Evolutionary conservation across 805 yeast genomes (phyloP).

Genomic region (Tetrapisispora pingtungensis): DNA sequence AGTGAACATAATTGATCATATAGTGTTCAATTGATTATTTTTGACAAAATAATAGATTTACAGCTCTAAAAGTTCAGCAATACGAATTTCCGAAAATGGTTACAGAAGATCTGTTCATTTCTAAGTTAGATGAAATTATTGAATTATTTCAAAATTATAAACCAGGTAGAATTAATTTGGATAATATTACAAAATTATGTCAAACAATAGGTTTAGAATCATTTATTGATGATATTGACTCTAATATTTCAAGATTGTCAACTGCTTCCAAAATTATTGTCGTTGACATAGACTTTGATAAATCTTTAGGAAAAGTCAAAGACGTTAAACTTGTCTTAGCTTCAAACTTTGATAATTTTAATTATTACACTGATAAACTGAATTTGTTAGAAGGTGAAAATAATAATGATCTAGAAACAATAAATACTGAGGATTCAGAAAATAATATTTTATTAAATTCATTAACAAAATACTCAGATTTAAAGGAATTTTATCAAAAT

Average conservation of each 20-base stretch:
- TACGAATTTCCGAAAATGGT: background rate
- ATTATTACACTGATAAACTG: constrained; percentile 19
- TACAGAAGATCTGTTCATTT: background rate
- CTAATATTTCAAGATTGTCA: constrained; percentile 22
- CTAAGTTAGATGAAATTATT: constrained; percentile 23
- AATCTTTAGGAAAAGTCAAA: constrained; percentile 16
- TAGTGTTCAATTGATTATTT: too few relatives aligned
- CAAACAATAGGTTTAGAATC: constrained; percentile 28
- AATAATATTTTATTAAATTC: constrained; percentile 26
- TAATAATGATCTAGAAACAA: background rate
- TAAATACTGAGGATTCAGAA: background rate
- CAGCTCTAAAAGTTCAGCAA: too few relatives aligned
- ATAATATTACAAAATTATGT: constrained; percentile 27
- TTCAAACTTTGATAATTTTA: constrained; percentile 29
- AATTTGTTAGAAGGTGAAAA: background rate
- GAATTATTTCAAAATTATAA: constrained; percentile 24
- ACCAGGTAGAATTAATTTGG: constrained; percentile 26
- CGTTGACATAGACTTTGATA: constrained; percentile 29
- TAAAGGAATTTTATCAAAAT: constrained; percentile 27
- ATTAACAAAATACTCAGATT: constrained; percentile 18
- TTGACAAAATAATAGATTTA: too few relatives aligned
- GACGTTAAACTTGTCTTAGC: constrained; percentile 31
- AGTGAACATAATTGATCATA: too few relatives aligned
- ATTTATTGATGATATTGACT: constrained; percentile 25
- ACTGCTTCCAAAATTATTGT: constrained; percentile 31